Percentiles rank a stretch among this genome's conserved stretches.
Evolutionary conservation across 371 early-diverging fungal species (phyloP).

Genomic region (Smittium culicis): DNA sequence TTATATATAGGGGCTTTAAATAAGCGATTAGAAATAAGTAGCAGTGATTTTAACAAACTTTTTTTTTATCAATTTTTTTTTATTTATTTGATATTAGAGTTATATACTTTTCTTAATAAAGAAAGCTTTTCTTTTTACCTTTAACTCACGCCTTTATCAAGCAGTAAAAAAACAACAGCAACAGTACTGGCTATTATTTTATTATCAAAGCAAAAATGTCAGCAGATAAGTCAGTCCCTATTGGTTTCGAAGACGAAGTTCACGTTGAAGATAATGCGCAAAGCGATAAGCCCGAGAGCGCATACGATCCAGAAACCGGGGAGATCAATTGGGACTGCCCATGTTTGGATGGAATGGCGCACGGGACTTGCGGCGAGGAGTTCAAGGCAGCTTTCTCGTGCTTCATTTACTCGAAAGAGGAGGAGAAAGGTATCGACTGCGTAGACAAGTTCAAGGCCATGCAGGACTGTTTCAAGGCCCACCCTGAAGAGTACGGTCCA

Average conservation of each 20-base stretch:
- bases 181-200: background rate
- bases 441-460: conserved; percentile 65
- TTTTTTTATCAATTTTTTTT: no score
- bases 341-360: conserved; percentile 89
- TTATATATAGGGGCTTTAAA: no score
- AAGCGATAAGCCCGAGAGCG: conserved; percentile 18
- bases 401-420: conserved; percentile 77
- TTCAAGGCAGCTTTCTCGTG: conserved; percentile 96
- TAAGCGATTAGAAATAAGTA: no score
- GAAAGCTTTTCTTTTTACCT: background rate
- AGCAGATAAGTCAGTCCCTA: conserved; percentile 1
- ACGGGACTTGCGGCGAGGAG: conserved; percentile 85
- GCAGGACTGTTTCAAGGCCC: conserved; percentile 69
- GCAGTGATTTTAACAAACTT: no score
- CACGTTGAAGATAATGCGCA: background rate
- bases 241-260: background rate
- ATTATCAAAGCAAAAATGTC: conserved; percentile 1
- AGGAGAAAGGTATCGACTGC: conserved; percentile 80
- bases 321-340: conserved; percentile 99
- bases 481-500: conserved; percentile 64
- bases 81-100: no score
- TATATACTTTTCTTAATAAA: no score
- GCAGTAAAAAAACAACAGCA: background rate
- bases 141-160: background rate
- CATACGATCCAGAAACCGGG: conserved; percentile 39